These are phyloP conservation scores for Candida hispaniensis DNA, from an alignment of 805 yeast species.

Conservation along the genomic window DNA sequence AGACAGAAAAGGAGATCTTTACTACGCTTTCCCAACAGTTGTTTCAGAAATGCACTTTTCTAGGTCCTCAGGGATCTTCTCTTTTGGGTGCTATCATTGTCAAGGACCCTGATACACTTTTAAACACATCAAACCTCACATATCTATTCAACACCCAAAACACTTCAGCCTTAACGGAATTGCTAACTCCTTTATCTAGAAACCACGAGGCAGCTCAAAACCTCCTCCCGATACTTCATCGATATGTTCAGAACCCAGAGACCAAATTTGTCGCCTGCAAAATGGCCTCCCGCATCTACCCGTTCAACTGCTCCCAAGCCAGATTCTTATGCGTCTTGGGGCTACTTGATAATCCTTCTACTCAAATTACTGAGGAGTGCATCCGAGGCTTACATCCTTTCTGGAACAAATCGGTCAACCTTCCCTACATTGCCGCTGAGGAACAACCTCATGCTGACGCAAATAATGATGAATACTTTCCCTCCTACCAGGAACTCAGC, in stretches of 20 bases:
- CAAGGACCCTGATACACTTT: slow-evolving; percentile 34
- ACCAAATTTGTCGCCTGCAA: slow-evolving; percentile 57
- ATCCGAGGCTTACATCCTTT: slow-evolving; percentile 71
- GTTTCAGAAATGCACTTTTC: slow-evolving; percentile 3
- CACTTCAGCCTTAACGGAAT: slow-evolving; percentile 3
- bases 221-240: slow-evolving; percentile 4
- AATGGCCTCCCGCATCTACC: slow-evolving; percentile 50
- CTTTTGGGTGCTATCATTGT: slow-evolving; percentile 59
- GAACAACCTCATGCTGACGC: not conserved
- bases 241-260: slow-evolving; percentile 32
- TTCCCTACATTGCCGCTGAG: slow-evolving; percentile 3
- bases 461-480: not conserved
- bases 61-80: slow-evolving; percentile 4
- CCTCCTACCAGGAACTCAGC: slow-evolving; percentile 2
- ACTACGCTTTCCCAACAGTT: slow-evolving; percentile 3
- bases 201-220: slow-evolving; percentile 7
- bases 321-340: slow-evolving; percentile 61
- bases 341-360: slow-evolving; percentile 42
- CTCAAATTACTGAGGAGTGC: slow-evolving; percentile 75
- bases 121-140: slow-evolving; percentile 43
- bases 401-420: slow-evolving; percentile 50
- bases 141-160: slow-evolving; percentile 55
- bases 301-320: slow-evolving; percentile 57
- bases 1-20: slow-evolving; percentile 12
- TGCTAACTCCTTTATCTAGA: slow-evolving; percentile 10